Evolutionary conservation across 768 basidiomycete genomes (phyloP).

Genomic region (Podaxis sp.): DNA sequence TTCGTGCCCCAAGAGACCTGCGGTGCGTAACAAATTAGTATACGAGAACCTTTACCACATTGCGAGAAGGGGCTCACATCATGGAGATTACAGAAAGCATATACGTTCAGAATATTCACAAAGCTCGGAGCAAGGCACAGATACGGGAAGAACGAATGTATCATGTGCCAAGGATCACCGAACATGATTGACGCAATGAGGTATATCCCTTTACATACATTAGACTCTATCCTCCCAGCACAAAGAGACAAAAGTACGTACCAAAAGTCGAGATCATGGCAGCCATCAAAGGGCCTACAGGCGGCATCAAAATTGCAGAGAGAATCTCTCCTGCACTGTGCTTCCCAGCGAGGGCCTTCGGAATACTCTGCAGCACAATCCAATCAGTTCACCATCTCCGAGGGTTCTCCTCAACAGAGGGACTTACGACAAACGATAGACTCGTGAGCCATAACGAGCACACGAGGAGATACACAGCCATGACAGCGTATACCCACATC

Average conservation of each 20-base stretch:
- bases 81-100: conserved; percentile 96
- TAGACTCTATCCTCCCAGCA: conserved; percentile 69
- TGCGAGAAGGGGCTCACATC: conserved; percentile 45
- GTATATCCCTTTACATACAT: background rate
- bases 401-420: background rate
- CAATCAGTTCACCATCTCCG: background rate
- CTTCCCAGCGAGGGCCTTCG: conserved; percentile 45
- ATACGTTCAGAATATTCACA: conserved; percentile 92
- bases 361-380: conserved; percentile 43
- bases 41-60: background rate
- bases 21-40: background rate
- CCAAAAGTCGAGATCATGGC: conserved; percentile 88
- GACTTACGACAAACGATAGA: conserved; percentile 68
- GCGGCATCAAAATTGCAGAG: conserved; percentile 65
- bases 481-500: conserved; percentile 81
- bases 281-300: conserved; percentile 78
- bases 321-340: conserved; percentile 45
- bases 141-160: conserved; percentile 91
- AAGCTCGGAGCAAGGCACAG: conserved; percentile 88
- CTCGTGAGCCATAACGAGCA: conserved; percentile 85
- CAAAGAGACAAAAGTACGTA: conserved; percentile 79
- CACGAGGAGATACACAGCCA: conserved; percentile 80
- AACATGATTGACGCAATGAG: conserved; percentile 1
- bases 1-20: conserved; percentile 84
- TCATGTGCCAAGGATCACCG: conserved; percentile 96